Conservation (phyloP, 208 protist genomes). For the Leishmania gerbilli region DNA sequence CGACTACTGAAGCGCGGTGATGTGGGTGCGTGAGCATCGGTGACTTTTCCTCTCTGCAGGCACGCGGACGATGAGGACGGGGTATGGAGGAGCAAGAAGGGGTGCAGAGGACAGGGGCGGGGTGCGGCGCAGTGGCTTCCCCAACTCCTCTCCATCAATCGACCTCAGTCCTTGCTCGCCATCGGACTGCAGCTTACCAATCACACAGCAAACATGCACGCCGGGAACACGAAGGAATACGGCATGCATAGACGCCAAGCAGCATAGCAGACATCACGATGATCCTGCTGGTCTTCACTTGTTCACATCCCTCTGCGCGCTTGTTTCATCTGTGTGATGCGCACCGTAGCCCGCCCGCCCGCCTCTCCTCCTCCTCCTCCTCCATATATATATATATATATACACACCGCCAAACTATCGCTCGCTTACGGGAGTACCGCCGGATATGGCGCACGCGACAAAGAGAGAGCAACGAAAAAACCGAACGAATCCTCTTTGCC, state of each 20-base stretch:
- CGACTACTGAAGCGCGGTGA: conserved; percentile 27
- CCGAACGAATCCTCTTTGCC: too few species aligned
- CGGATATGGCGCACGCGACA: background rate
- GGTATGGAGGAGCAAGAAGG: background rate
- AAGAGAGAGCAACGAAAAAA: too few species aligned
- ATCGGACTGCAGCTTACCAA: background rate
- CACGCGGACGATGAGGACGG: background rate
- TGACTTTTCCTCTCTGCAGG: background rate
- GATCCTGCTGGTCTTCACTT: background rate
- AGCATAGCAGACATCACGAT: background rate
- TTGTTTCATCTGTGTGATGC: background rate
- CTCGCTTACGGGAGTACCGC: background rate
- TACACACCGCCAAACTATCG: background rate
- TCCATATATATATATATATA: background rate
- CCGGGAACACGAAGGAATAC: background rate
- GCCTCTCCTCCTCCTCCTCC: background rate
- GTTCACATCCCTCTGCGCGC: too few species aligned
- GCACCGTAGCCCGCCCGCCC: too few species aligned
- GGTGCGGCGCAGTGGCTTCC: background rate
- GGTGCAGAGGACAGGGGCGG: background rate
- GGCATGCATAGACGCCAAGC: background rate
- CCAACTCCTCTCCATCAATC: background rate
- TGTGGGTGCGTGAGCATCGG: background rate
- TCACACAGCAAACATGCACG: background rate
- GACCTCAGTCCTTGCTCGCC: background rate